Conservation (phyloP, 805 yeast species). For the Saturnispora diversa region DNA sequence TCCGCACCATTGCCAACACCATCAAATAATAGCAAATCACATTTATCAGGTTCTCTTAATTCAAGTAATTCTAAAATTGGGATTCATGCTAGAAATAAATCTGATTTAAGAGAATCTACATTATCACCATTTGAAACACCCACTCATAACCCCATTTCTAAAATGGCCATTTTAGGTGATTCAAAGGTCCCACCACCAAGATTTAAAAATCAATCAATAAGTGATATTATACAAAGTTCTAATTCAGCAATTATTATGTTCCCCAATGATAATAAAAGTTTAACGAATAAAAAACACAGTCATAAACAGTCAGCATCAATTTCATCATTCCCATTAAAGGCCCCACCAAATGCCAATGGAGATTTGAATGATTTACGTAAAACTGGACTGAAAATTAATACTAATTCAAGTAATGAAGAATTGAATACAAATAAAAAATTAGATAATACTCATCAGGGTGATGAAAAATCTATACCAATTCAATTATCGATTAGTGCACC, state of each 20-base stretch:
- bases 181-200: constrained; percentile 27
- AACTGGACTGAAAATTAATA: background rate
- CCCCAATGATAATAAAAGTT: constrained; percentile 33
- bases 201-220: constrained; percentile 13
- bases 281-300: constrained; percentile 6
- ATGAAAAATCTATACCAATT: background rate
- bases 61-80: background rate
- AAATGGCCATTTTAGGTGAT: constrained; percentile 26
- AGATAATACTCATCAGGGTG: background rate
- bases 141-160: constrained; percentile 11
- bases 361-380: background rate
- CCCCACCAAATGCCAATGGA: too few species aligned
- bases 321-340: background rate
- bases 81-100: background rate
- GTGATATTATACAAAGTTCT: constrained; percentile 12
- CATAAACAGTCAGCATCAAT: constrained; percentile 2
- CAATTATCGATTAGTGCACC: constrained; percentile 6
- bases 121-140: constrained; percentile 5
- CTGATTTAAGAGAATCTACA: constrained; percentile 1
- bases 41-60: background rate
- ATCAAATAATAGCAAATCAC: background rate
- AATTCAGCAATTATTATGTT: constrained; percentile 40
- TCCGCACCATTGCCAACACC: constrained; percentile 10
- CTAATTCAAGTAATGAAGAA: constrained; percentile 1
- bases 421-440: background rate